Percentiles rank a stretch among this genome's conserved stretches.
phyloP scores from a whole-genome alignment of 495 filamentous ascomycete species.

The Sordaria brevicollis region DNA sequence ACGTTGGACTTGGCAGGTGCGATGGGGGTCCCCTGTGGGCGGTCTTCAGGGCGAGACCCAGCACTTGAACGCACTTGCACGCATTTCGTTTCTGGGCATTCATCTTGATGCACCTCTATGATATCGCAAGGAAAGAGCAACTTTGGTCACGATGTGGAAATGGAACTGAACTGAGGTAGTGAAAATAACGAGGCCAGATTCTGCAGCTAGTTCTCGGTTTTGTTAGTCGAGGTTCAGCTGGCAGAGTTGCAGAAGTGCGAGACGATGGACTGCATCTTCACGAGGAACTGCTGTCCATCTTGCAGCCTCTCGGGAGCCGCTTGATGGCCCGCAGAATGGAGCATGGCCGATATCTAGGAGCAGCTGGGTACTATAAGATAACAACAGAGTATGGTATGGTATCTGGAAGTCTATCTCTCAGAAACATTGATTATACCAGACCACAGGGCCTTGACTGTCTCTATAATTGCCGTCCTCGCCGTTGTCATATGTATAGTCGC shows the following conservation, averaged over 20 bases:
- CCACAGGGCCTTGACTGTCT: neutral
- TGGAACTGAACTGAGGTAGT: neutral
- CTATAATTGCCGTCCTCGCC: neutral
- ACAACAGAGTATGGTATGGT: too few species aligned
- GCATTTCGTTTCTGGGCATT: neutral
- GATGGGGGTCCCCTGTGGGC: neutral
- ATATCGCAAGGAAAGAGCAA: neutral
- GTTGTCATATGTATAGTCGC: neutral
- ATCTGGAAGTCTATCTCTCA: too few species aligned
- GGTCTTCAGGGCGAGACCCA: neutral
- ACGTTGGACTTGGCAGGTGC: neutral
- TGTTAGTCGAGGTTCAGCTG: neutral
- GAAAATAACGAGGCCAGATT: neutral
- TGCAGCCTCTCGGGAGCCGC: too few species aligned
- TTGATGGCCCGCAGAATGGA: too few species aligned
- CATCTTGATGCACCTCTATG: too few species aligned
- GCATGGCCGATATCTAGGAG: too few species aligned
- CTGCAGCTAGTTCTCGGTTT: neutral
- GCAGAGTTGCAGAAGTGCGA: neutral
- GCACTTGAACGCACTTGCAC: neutral
- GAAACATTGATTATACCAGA: neutral
- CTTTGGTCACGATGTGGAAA: neutral
- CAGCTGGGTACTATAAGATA: too few species aligned
- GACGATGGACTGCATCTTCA: neutral
- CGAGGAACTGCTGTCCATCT: too few species aligned